Percentiles rank a stretch among this genome's conserved stretches.
Evolutionary conservation across 2,329 filamentous ascomycete genomes (phyloP).

Genomic region (Fusarium sp.): DNA sequence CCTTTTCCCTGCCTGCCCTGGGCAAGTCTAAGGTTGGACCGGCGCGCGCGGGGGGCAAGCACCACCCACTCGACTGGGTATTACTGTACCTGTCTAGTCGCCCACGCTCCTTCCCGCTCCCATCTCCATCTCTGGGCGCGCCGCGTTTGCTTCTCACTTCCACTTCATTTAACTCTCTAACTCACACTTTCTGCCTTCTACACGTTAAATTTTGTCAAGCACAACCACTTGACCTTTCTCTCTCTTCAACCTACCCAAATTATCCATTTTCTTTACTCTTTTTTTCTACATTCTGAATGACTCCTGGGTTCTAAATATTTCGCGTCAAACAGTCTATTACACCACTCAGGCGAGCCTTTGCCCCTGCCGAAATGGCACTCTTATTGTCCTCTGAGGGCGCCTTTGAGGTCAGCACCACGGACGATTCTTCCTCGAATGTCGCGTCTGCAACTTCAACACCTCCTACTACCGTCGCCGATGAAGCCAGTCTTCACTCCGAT

Average conservation of each 20-base stretch:
- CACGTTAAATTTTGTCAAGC: constrained; percentile 5
- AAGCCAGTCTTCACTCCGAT: constrained; percentile 64
- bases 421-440: constrained; percentile 59
- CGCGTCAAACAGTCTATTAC: constrained; percentile 31
- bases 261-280: not conserved
- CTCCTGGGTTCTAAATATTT: constrained; percentile 19
- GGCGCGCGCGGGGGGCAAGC: constrained; percentile 35
- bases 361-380: constrained; percentile 44
- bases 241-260: not conserved
- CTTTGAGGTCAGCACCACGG: constrained; percentile 39
- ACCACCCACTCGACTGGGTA: constrained; percentile 25
- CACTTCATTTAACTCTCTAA: constrained; percentile 17
- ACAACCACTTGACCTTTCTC: not conserved
- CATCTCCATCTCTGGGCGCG: constrained; percentile 33
- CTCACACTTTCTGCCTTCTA: not conserved
- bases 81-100: constrained; percentile 20
- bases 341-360: constrained; percentile 6
- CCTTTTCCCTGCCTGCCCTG: constrained; percentile 10
- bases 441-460: constrained; percentile 70
- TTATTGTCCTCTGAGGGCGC: constrained; percentile 46
- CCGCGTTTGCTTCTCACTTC: constrained; percentile 34
- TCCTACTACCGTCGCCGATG: constrained; percentile 72
- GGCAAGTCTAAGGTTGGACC: constrained; percentile 31
- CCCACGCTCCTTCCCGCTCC: constrained; percentile 33
- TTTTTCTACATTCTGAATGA: constrained; percentile 13